These are phyloP conservation scores for Diaporthe batatas DNA, from an alignment of 2,329 filamentous ascomycete genomes.

Conservation along the genomic window DNA sequence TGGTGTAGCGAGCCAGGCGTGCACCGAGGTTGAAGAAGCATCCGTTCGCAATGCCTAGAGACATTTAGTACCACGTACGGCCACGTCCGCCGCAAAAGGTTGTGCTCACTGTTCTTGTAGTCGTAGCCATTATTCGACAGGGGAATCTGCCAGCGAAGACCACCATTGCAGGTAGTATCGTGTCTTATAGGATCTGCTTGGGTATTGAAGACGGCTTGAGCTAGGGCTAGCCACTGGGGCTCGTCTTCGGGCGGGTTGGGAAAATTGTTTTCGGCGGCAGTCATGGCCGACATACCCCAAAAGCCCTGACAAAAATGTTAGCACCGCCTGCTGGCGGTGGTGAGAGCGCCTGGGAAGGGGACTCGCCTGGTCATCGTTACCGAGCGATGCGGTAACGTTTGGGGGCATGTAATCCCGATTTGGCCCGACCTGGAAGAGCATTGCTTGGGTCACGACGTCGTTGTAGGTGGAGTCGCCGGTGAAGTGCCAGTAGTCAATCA, in stretches of 20 bases:
- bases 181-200: constrained; percentile 81
- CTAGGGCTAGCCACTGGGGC: constrained; percentile 78
- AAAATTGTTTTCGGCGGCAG: constrained; percentile 78
- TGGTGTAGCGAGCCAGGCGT: constrained; percentile 78
- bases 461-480: constrained; percentile 76
- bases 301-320: constrained; percentile 65
- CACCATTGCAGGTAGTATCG: constrained; percentile 75
- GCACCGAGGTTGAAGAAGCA: constrained; percentile 67
- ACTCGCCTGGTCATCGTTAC: constrained; percentile 77
- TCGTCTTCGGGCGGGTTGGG: constrained; percentile 67
- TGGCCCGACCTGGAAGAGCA: constrained; percentile 78
- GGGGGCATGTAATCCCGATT: constrained; percentile 83
- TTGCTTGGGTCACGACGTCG: constrained; percentile 65
- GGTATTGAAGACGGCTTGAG: constrained; percentile 85
- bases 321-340: not conserved
- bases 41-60: constrained; percentile 59
- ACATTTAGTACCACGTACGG: constrained; percentile 3
- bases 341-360: not conserved
- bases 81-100: not conserved
- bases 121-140: constrained; percentile 83
- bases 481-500: constrained; percentile 78
- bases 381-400: constrained; percentile 76
- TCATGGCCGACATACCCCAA: constrained; percentile 79
- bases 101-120: constrained; percentile 68
- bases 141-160: constrained; percentile 88